Conservation (phyloP, 2,329 filamentous ascomycete species). For the Cadophora sp. region DNA sequence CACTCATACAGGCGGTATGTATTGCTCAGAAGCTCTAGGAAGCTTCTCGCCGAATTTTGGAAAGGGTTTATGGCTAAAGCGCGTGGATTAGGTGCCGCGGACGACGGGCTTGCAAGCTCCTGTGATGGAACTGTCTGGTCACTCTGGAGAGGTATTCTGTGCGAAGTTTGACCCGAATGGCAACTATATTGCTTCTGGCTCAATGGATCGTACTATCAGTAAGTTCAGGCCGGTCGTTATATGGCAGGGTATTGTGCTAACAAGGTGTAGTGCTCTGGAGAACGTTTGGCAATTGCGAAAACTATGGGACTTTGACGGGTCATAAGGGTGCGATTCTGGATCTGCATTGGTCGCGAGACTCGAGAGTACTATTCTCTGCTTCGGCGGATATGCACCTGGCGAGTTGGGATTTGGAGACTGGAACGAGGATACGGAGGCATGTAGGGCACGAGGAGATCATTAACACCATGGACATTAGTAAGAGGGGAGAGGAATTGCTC, state of each 20-base stretch:
- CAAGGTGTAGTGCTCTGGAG: slow-evolving; percentile 80
- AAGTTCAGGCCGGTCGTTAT: slow-evolving; percentile 44
- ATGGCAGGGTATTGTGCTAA: slow-evolving; percentile 32
- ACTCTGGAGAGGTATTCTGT: slow-evolving; percentile 86
- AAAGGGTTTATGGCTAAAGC: slow-evolving; percentile 36
- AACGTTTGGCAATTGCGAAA: slow-evolving; percentile 91
- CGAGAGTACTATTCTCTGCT: slow-evolving; percentile 86
- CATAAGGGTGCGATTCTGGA: slow-evolving; percentile 93
- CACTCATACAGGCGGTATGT: slow-evolving; percentile 71
- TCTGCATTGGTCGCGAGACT: slow-evolving; percentile 96
- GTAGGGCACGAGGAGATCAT: slow-evolving; percentile 95
- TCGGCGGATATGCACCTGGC: slow-evolving; percentile 93
- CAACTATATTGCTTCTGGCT: slow-evolving; percentile 88
- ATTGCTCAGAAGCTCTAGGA: slow-evolving; percentile 6
- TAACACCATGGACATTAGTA: slow-evolving; percentile 88
- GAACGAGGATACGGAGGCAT: slow-evolving; percentile 90
- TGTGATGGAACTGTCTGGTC: slow-evolving; percentile 90
- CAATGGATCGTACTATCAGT: slow-evolving; percentile 94
- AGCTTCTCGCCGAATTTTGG: slow-evolving; percentile 31
- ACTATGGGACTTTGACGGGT: slow-evolving; percentile 87
- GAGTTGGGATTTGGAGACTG: slow-evolving; percentile 93
- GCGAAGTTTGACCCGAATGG: slow-evolving; percentile 90
- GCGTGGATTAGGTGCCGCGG: slow-evolving; percentile 66
- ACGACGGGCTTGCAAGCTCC: slow-evolving; percentile 87
- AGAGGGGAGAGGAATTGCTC: slow-evolving; percentile 87